These are phyloP conservation scores for Carpinus viminea DNA, from an alignment of 306 rosid species.

Conservation along the genomic window DNA sequence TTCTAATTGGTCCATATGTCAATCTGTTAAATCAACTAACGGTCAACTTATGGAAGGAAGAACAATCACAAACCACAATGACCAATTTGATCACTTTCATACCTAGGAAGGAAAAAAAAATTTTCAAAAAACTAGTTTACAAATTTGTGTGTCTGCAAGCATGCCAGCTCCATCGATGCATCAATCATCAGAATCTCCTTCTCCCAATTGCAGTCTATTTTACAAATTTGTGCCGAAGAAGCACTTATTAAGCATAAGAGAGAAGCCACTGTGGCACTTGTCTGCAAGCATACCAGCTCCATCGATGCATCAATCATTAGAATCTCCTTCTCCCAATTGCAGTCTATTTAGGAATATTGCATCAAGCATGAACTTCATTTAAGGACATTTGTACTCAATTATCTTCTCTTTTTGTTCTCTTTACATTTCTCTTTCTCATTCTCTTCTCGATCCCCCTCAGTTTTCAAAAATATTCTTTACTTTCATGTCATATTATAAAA, in stretches of 20 bases:
- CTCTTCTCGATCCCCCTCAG: not conserved
- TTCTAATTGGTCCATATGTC: too few relatives aligned
- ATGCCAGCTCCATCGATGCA: conserved; percentile 77
- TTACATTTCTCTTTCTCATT: not conserved
- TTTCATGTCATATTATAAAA: too few relatives aligned
- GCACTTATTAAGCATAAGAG: too few relatives aligned
- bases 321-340: conserved; percentile 95
- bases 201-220: conserved; percentile 80
- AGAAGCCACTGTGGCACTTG: too few relatives aligned
- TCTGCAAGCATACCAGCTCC: conserved; percentile 11
- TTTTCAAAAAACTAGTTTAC: too few relatives aligned
- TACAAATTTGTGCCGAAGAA: too few relatives aligned
- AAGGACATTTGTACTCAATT: not conserved
- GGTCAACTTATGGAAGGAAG: too few relatives aligned
- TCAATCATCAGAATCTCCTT: conserved; percentile 86
- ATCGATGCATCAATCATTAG: conserved; percentile 75
- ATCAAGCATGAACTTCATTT: not conserved
- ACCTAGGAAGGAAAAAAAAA: too few relatives aligned
- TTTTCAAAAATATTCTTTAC: not conserved
- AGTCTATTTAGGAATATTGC: conserved; percentile 46
- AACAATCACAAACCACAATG: too few relatives aligned
- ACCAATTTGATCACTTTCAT: too few relatives aligned
- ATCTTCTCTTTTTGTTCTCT: not conserved
- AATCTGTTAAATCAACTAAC: too few relatives aligned
- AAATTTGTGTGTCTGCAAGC: conserved; percentile 49